Conservation (phyloP, 169 alveolate species). For the Cystoisospora suis region DNA sequence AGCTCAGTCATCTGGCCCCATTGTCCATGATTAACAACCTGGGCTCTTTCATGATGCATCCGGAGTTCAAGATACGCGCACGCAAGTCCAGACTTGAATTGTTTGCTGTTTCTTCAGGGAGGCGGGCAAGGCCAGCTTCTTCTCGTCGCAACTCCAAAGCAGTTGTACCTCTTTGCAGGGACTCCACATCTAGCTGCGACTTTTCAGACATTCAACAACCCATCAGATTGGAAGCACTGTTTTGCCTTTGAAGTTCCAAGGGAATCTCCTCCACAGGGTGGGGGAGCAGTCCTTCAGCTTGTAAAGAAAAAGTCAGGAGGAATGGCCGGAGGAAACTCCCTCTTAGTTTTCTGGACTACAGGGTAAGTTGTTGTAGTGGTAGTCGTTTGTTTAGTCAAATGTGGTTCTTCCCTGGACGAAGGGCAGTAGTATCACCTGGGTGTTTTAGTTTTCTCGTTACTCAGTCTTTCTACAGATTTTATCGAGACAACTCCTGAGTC, state of each 20-base stretch:
- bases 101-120: background rate
- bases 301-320: background rate
- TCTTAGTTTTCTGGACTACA: constrained; percentile 20
- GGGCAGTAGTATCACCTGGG: too few relatives aligned
- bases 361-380: too few relatives aligned
- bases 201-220: background rate
- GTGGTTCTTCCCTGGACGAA: too few relatives aligned
- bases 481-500: too few relatives aligned
- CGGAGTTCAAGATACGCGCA: background rate
- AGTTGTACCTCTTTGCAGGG: constrained; percentile 9
- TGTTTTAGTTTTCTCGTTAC: too few relatives aligned
- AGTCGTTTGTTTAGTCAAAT: too few relatives aligned
- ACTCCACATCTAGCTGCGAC: background rate
- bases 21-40: too few relatives aligned
- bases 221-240: background rate
- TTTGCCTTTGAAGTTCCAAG: background rate
- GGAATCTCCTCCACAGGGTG: background rate
- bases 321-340: background rate
- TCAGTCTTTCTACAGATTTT: too few relatives aligned
- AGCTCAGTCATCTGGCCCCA: too few relatives aligned
- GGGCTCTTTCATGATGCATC: too few relatives aligned
- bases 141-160: background rate
- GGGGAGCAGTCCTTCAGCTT: background rate
- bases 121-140: constrained; percentile 15
- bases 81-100: background rate